phyloP scores from a whole-genome alignment of 1,284 basidiomycete genomes.

The Pseudomicrostroma phylloplanum region DNA sequence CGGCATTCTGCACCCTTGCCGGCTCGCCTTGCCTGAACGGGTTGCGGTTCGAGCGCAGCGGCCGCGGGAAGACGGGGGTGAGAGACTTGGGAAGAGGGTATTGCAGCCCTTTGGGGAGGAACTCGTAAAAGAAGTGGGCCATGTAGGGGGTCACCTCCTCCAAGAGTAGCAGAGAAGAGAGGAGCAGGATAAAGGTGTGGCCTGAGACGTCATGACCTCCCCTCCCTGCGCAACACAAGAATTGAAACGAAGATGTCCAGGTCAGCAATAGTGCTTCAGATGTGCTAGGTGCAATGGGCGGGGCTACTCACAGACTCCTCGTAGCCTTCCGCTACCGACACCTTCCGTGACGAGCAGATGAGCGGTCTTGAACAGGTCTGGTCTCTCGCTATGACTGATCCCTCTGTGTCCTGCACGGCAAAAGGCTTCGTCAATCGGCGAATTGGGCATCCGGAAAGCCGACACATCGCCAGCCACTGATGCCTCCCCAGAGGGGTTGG shows the following conservation, averaged over 20 bases:
- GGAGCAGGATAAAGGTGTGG: constrained; percentile 83
- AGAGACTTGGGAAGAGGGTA: background rate
- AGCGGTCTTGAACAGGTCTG: constrained; percentile 56
- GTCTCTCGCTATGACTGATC: background rate
- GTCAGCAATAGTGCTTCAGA: no score
- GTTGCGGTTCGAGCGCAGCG: constrained; percentile 14
- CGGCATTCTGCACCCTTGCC: constrained; percentile 2
- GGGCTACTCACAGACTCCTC: no score
- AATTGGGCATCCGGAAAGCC: constrained; percentile 3
- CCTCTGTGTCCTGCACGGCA: constrained; percentile 19
- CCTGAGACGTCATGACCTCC: constrained; percentile 90
- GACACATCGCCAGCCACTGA: constrained; percentile 2
- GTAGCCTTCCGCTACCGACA: constrained; percentile 5
- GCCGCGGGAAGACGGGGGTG: constrained; percentile 10
- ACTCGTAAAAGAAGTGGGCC: constrained; percentile 36
- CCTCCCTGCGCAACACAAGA: no score
- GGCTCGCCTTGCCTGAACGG: constrained; percentile 14
- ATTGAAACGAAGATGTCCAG: constrained; percentile 19
- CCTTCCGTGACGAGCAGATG: constrained; percentile 5
- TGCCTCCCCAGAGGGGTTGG: constrained; percentile 1
- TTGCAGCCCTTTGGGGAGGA: constrained; percentile 2
- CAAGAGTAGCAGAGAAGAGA: constrained; percentile 71
- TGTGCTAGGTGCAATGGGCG: no score
- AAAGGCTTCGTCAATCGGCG: constrained; percentile 23
- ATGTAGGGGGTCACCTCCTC: constrained; percentile 62